These are phyloP conservation scores for Pythium diclinum DNA, from an alignment of 352 stramenopile species.

Conservation along the genomic window DNA sequence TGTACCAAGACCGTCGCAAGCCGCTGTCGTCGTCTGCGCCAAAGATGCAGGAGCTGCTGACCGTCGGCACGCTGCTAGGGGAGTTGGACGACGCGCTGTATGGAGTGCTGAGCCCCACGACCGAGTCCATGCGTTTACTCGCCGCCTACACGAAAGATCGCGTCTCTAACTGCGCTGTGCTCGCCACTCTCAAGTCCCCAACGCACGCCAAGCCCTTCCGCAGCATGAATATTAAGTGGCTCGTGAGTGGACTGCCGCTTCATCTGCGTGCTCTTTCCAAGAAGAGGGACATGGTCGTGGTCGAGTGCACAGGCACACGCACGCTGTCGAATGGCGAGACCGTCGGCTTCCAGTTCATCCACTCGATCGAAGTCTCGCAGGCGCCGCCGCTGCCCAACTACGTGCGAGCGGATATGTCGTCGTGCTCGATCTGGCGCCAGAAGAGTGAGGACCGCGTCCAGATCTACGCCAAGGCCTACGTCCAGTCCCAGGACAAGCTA, in stretches of 20 bases:
- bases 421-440: conserved; percentile 55
- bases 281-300: conserved; percentile 59
- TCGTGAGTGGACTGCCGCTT: conserved; percentile 42
- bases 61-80: conserved; percentile 41
- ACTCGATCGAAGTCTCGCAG: conserved; percentile 60
- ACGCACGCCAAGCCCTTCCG: conserved; percentile 46
- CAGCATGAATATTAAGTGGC: conserved; percentile 56
- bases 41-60: conserved; percentile 20
- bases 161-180: conserved; percentile 42
- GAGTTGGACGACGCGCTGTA: conserved; percentile 62
- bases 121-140: conserved; percentile 46
- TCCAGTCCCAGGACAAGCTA: conserved; percentile 40
- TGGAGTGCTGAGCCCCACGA: conserved; percentile 37
- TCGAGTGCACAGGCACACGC: conserved; percentile 49
- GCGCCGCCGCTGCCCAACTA: conserved; percentile 35
- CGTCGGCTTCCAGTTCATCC: conserved; percentile 56
- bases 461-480: conserved; percentile 38
- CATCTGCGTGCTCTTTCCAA: conserved; percentile 39
- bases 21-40: conserved; percentile 15
- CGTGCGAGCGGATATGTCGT: conserved; percentile 47
- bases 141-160: conserved; percentile 48
- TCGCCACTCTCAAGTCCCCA: conserved; percentile 42
- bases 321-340: conserved; percentile 46
- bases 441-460: conserved; percentile 24
- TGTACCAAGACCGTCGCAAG: conserved; percentile 39